Evolutionary conservation across 2,329 filamentous ascomycete genomes (phyloP), one percentile per base, ranked within the genome.

Genomic region (Pseudogymnoascus sp.): DNA sequence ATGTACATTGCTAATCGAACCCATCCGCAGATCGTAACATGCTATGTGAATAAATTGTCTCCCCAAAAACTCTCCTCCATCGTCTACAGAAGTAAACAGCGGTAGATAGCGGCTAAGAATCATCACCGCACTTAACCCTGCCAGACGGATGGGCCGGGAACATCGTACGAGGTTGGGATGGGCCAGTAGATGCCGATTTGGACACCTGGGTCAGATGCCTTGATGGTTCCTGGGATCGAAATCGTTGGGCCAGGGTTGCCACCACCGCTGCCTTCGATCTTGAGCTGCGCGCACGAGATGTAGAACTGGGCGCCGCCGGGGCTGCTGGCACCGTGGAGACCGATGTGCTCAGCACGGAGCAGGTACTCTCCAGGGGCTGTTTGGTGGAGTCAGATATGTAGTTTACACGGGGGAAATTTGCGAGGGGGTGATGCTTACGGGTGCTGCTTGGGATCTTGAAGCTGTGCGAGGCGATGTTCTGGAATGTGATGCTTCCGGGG

Each of bases 91-190:
- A 37, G 15, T 37, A n/a, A 37, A 37, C 10, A 12, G 30, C 30
- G 10, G 30, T 4, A 33, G 13, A 5, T 33, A 15, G n/a, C n/a
- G 34, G 34, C 34, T 6, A 15, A 15, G 7, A 6, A 37, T 3
- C 7, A 37, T 37, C 34, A 5, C n/a, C 34, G 15, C n/a, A 37
- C n/a, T 37, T 37, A 37, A 37, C 34, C n/a, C 34, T 37, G 34
- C 34, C 34, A 35, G n/a, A 74, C 69, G 2, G 72, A 70, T 57
- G 75, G 73, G 59, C 75, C 73, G 10, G 67, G 68, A 56, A 76
- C 72, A 52, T 73, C 72, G 67, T 77, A 76, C 7, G 34, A 37
- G 13, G 34, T 37, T 8, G 34, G 34, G 34, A 37, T 37, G 34
- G 34, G 34, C 5, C 7, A 37, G n/a, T 37, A 60, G 59, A 45